phyloP scores from a whole-genome alignment of 1,284 basidiomycete genomes.

The Trichosporon ovoides region DNA sequence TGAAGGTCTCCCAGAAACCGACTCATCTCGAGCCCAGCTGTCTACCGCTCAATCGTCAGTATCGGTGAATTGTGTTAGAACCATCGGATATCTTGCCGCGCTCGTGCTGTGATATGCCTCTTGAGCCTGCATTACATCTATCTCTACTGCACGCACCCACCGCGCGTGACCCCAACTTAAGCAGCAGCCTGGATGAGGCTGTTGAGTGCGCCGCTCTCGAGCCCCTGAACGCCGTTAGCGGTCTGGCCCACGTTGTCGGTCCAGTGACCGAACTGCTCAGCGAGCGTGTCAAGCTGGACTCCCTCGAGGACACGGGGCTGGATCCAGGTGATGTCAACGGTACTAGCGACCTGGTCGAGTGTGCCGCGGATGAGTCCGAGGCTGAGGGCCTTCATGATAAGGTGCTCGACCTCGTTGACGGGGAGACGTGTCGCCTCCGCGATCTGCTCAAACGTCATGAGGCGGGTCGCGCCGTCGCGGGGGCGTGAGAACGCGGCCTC shows the following conservation, averaged over 20 bases:
- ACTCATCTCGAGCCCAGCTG: too few species aligned
- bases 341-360: constrained; percentile 82
- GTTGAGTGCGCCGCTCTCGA: constrained; percentile 13
- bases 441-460: constrained; percentile 86
- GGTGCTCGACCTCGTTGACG: constrained; percentile 87
- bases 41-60: background rate
- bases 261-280: constrained; percentile 73
- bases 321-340: constrained; percentile 89
- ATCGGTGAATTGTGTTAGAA: too few species aligned
- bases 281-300: constrained; percentile 75
- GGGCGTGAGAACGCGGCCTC: constrained; percentile 90
- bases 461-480: constrained; percentile 61
- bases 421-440: constrained; percentile 88
- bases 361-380: constrained; percentile 86
- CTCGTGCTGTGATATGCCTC: background rate
- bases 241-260: constrained; percentile 70
- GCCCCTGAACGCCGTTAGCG: constrained; percentile 20
- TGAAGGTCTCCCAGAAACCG: too few species aligned
- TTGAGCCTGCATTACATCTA: background rate
- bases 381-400: constrained; percentile 96
- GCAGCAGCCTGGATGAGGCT: constrained; percentile 10
- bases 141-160: background rate
- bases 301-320: constrained; percentile 92
- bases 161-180: background rate
- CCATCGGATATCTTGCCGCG: too few species aligned